Base-by-base conservation (phyloP, 345 rosid genomes). In the Ceriops zippeliana region DNA sequence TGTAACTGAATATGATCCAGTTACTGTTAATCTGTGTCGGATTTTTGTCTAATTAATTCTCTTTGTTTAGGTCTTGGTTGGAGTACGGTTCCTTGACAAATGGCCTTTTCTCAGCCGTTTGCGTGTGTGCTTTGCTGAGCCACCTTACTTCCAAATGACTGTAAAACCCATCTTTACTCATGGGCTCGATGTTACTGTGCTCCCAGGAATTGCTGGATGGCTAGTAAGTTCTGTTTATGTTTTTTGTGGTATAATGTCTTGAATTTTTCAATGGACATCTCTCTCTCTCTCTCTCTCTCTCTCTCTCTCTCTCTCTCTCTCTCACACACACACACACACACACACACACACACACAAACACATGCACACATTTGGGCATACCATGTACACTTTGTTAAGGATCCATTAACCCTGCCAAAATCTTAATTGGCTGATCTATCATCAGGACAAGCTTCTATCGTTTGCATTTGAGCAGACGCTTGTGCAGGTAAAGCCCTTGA, bases 141-240 rank as follows among this genome's bases (percentile, higher is more conserved):
- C 98, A 42, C 99, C 99, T 28, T 90, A 90, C 75, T 92, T 91
- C 75, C 97, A 95, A 76, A 87, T 91, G 96, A 87, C 88, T 31
- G 96, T 89, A 57, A 95, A 90, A 77, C 98, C 99, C 49, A 37
- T 95, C 62, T 80, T 75, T 67, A 75, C 86, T 30, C 92, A 81
- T 65, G 98, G 99, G 64, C 72, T 95, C 66, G 92, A 95, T 79
- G 96, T 91, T 53, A 73, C 98, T 34, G 97, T 78, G 61, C 81
- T 95, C 82, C 99, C 99, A 52, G 96, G 96, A 49, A 85, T 95
- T 66, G 96, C 97, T 63, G 99, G 97, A 72, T 95, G 98, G 99
- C 90, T 95, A n/a, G 99, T 95, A 81, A 85, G 92, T 87, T 68
- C 9, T 20, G 20, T 60, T 53, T 27, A 28, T 32, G 1, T 60